Conservation (phyloP, 2,329 filamentous ascomycete genomes). For the Trichoderma sp. region DNA sequence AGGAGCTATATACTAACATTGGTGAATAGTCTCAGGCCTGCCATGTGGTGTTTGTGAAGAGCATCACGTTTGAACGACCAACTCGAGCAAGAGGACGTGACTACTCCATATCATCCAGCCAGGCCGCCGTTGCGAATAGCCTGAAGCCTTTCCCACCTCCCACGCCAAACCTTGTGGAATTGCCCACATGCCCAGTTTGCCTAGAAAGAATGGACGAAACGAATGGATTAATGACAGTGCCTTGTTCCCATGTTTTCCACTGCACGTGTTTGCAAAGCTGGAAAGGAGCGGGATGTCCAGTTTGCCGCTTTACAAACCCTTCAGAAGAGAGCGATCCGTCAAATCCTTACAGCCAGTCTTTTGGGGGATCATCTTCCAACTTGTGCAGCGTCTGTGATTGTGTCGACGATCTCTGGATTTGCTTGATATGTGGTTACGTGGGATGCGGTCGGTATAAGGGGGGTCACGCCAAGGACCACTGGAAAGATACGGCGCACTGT, state of each 20-base stretch:
- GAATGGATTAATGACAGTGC: conserved; percentile 89
- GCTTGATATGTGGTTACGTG: conserved; percentile 87
- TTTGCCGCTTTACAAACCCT: conserved; percentile 82
- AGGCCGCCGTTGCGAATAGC: conserved; percentile 47
- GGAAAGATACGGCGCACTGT: conserved; percentile 84
- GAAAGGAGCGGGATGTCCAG: conserved; percentile 90
- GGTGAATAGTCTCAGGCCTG: conserved; percentile 78
- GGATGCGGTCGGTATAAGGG: conserved; percentile 94
- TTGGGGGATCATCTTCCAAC: conserved; percentile 64
- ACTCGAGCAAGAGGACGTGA: conserved; percentile 54
- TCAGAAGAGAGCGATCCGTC: conserved; percentile 48
- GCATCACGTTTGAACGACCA: conserved; percentile 80
- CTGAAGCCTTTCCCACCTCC: conserved; percentile 65
- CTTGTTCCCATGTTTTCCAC: conserved; percentile 97
- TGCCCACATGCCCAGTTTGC: conserved; percentile 95
- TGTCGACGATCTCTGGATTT: conserved; percentile 88
- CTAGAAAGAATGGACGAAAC: conserved; percentile 98
- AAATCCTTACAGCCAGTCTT: conserved; percentile 58
- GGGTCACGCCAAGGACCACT: conserved; percentile 91
- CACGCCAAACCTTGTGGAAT: conserved; percentile 83
- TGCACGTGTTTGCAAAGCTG: conserved; percentile 95
- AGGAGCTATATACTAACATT: conserved; percentile 13
- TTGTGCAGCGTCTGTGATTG: conserved; percentile 83
- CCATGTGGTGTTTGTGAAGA: conserved; percentile 92
- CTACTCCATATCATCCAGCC: conserved; percentile 60